phyloP scores from a whole-genome alignment of 768 basidiomycete species.

The Chalciporus piperatus region DNA sequence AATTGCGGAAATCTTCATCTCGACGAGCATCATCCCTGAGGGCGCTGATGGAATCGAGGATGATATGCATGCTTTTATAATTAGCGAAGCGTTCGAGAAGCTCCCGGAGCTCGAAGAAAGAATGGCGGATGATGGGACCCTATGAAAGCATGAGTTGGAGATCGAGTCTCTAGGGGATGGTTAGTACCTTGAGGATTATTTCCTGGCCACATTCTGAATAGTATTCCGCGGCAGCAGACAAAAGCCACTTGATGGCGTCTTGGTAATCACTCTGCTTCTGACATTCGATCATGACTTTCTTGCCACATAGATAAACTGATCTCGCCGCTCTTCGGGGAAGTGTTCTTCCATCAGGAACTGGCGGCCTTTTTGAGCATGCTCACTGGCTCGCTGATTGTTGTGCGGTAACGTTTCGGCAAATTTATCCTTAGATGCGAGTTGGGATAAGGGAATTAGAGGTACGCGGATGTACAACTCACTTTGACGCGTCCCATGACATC shows the following conservation, averaged over 20 bases:
- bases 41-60: constrained; percentile 67
- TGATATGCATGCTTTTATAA: constrained; percentile 57
- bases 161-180: constrained; percentile 6
- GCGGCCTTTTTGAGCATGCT: constrained; percentile 56
- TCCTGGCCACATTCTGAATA: constrained; percentile 50
- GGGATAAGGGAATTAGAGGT: neutral
- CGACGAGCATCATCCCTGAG: constrained; percentile 72
- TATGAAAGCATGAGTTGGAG: constrained; percentile 19
- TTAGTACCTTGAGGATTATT: constrained; percentile 9
- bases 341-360: constrained; percentile 77
- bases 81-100: constrained; percentile 92
- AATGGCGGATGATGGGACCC: constrained; percentile 55
- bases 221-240: constrained; percentile 61
- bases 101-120: constrained; percentile 65
- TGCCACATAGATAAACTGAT: constrained; percentile 91
- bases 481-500: constrained; percentile 31
- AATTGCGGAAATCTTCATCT: constrained; percentile 71
- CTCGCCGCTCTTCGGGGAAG: constrained; percentile 87
- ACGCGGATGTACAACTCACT: neutral
- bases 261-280: constrained; percentile 93
- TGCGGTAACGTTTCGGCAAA: constrained; percentile 61
- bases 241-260: constrained; percentile 71
- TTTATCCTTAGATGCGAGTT: constrained; percentile 31
- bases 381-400: constrained; percentile 60
- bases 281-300: constrained; percentile 93